phyloP scores from a whole-genome alignment of 768 basidiomycete species.

The Rhizopogon roseolus region DNA sequence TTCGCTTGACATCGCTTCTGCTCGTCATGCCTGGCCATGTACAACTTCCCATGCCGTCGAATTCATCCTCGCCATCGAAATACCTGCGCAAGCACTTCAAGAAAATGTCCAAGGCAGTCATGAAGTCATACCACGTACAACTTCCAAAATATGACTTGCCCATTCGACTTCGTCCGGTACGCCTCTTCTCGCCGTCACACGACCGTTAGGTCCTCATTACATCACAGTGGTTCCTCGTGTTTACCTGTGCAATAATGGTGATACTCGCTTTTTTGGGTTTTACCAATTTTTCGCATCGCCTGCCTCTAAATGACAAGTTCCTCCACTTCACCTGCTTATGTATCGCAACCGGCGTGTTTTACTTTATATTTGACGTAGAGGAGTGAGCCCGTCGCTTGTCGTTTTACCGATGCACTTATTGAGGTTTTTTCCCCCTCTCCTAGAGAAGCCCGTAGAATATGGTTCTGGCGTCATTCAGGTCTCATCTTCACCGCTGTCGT shows the following conservation, averaged over 20 bases:
- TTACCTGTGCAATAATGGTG: conserved; percentile 65
- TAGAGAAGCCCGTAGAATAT: conserved; percentile 75
- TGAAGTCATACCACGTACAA: conserved; percentile 64
- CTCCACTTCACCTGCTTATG: conserved; percentile 76
- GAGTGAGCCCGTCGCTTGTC: conserved; percentile 49
- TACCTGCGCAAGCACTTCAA: conserved; percentile 32
- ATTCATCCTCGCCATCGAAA: conserved; percentile 8
- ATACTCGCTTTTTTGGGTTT: conserved; percentile 72
- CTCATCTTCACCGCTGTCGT: conserved; percentile 63
- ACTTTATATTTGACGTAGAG: conserved; percentile 84
- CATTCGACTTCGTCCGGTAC: conserved; percentile 66
- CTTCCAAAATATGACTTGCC: conserved; percentile 69
- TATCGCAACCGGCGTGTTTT: conserved; percentile 75
- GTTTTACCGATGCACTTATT: neutral
- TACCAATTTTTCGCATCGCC: conserved; percentile 57
- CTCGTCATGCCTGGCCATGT: conserved; percentile 6
- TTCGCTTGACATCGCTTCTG: neutral
- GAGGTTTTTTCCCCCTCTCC: neutral
- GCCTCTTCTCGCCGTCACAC: conserved; percentile 7
- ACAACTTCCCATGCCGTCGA: neutral
- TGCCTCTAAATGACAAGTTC: conserved; percentile 77
- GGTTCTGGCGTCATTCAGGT: conserved; percentile 79
- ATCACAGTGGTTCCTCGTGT: conserved; percentile 73
- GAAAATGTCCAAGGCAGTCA: conserved; percentile 51
- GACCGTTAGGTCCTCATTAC: conserved; percentile 5